Evolutionary conservation across 345 rosid genomes (phyloP).

Genomic region (Lenwebbia sp.): DNA sequence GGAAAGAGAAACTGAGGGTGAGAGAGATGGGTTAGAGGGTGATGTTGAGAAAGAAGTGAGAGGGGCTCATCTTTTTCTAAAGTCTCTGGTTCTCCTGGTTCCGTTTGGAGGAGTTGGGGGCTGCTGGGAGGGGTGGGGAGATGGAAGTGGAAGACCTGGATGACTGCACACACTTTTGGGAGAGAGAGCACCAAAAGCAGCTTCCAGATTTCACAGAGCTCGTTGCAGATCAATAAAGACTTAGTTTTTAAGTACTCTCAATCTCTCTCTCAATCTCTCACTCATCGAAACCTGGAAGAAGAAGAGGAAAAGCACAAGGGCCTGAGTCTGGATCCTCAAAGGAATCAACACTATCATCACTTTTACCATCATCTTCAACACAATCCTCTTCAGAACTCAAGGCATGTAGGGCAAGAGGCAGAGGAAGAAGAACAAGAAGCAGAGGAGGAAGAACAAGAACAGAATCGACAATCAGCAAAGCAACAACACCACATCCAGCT

Average conservation of each 20-base stretch:
- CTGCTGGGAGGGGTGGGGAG: slow-evolving; percentile 3
- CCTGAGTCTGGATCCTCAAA: slow-evolving; percentile 51
- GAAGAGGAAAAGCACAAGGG: slow-evolving; percentile 20
- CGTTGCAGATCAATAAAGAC: background rate
- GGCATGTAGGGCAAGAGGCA: slow-evolving; percentile 14
- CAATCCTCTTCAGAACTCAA: background rate
- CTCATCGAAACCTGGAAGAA: slow-evolving; percentile 42
- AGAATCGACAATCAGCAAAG: slow-evolving; percentile 1
- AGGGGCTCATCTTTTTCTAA: slow-evolving; percentile 1
- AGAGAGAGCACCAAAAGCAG: slow-evolving; percentile 14
- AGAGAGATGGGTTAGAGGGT: background rate
- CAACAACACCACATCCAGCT: slow-evolving; percentile 4
- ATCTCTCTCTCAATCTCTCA: background rate
- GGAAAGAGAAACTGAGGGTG: background rate
- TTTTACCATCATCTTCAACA: background rate
- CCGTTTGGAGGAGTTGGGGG: background rate
- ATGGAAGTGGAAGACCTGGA: slow-evolving; percentile 40
- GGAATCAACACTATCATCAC: slow-evolving; percentile 21
- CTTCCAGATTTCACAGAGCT: slow-evolving; percentile 19
- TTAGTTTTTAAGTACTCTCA: background rate
- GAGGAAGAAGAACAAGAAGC: slow-evolving; percentile 1
- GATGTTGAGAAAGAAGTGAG: background rate
- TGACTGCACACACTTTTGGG: slow-evolving; percentile 32
- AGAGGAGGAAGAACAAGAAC: background rate
- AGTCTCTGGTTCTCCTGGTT: background rate